Evolutionary conservation across 2,329 filamentous ascomycete genomes (phyloP).

Genomic region (Aureobasidium lini): DNA sequence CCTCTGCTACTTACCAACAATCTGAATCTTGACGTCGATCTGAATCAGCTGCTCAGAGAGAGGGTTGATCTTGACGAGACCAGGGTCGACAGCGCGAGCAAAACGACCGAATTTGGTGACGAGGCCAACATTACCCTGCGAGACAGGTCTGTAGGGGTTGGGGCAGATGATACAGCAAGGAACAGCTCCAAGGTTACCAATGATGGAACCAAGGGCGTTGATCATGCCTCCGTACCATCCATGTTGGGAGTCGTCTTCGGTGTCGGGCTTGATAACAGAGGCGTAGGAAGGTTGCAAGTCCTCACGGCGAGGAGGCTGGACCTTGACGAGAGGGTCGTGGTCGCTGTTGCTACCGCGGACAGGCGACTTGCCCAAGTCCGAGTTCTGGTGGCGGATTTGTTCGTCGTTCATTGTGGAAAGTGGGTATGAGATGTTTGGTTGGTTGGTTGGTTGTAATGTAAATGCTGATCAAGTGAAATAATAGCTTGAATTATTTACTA

Average conservation of each 20-base stretch:
- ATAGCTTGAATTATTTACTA: background rate
- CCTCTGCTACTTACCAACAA: constrained; percentile 51
- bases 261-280: constrained; percentile 53
- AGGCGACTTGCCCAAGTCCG: constrained; percentile 27
- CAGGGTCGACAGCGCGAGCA: constrained; percentile 91
- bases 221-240: constrained; percentile 91
- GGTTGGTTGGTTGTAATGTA: background rate
- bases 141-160: constrained; percentile 89
- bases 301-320: constrained; percentile 72
- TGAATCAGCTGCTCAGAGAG: constrained; percentile 83
- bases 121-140: constrained; percentile 88
- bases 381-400: background rate
- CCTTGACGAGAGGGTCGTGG: constrained; percentile 36
- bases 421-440: background rate
- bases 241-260: constrained; percentile 60
- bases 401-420: constrained; percentile 18
- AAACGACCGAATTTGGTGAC: constrained; percentile 95
- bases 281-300: constrained; percentile 83
- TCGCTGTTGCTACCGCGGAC: constrained; percentile 18
- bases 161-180: constrained; percentile 89
- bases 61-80: constrained; percentile 95
- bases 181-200: constrained; percentile 77
- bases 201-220: constrained; percentile 62
- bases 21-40: constrained; percentile 98
- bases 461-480: background rate